Percentiles rank a stretch among this genome's conserved stretches.
phyloP scores from a whole-genome alignment of 2,329 filamentous ascomycete genomes.

The Thielaviopsis populi region DNA sequence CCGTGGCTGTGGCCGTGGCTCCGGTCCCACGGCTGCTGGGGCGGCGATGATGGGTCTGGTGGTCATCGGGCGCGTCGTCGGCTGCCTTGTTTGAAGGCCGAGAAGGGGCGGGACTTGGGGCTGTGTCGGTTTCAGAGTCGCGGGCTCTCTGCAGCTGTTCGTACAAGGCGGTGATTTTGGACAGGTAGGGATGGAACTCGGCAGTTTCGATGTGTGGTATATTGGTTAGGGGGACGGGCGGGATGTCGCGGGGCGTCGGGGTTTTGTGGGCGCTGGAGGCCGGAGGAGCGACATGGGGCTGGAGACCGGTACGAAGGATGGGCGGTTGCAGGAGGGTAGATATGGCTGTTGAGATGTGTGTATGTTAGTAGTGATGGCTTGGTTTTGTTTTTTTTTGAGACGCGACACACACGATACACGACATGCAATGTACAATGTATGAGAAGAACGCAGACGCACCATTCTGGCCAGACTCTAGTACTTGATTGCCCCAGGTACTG shows the following conservation, averaged over 20 bases:
- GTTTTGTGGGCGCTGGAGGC: constrained; percentile 60
- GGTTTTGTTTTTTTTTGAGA: too few species aligned
- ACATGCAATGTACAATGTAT: too few species aligned
- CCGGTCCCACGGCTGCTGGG: constrained; percentile 29
- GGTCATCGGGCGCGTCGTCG: not conserved
- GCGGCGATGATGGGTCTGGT: constrained; percentile 30
- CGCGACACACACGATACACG: too few species aligned
- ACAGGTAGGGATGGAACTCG: constrained; percentile 71
- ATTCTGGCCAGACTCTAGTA: constrained; percentile 67
- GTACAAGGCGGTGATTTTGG: constrained; percentile 73
- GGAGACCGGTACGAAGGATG: constrained; percentile 73
- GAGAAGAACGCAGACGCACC: constrained; percentile 33
- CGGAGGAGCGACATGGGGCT: constrained; percentile 60
- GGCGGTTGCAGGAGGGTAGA: constrained; percentile 85
- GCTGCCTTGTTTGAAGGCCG: constrained; percentile 27
- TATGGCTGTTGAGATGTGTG: constrained; percentile 45
- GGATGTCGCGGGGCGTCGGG: constrained; percentile 78
- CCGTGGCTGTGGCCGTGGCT: too few species aligned
- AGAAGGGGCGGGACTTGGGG: constrained; percentile 20
- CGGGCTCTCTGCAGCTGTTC: constrained; percentile 78
- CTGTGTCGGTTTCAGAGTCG: constrained; percentile 53
- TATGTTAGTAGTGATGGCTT: constrained; percentile 3
- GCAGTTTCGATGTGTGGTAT: constrained; percentile 65
- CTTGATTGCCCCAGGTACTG: constrained; percentile 38
- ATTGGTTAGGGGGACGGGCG: constrained; percentile 80